Base-by-base conservation (phyloP, 169 alveolate species). In the Eimeria acervulina region DNA sequence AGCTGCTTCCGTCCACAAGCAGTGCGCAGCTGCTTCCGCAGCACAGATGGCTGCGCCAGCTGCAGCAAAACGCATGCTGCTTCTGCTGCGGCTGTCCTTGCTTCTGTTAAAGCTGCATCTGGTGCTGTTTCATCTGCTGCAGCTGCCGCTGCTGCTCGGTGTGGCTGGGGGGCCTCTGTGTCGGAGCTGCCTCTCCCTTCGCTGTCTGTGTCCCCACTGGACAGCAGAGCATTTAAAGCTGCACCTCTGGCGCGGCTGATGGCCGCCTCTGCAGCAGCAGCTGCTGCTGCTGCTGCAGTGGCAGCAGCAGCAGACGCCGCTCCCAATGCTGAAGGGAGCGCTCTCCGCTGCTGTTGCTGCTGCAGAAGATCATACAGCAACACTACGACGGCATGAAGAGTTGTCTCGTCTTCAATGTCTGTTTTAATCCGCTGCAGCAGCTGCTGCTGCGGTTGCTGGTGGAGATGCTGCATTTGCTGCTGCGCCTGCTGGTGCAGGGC, bases 181-280 rank as follows among this genome's bases (percentile, higher is more conserved):
- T 80, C 89, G 26, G 63, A 19, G 38, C 66, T 80, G 68, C 33
- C 42, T 21, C 63, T 17, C 68, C 40, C 89, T 44, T 47, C 61
- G 66, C 66, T 36, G 89, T 80, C 89, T 42, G 66, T 80, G 36
- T 80, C 89, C 4, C 89, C 89, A 28, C 89, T 80, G 19, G 92
- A 83, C 76, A 83, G 92, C 92, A 83, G 76, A 33, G 51, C 92
- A 55, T 83, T 83, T 13, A 83, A 7, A 4, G 92, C 92, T 17
- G 92, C 92, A 8, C 92, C 92, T 33, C 92, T 51, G 23, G 92
- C 92, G 92, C 92, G 92, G 92, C 92, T 83, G 68, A 83, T 38
- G 0, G 92, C 92, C 26, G 74, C 74, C 23, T 47, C 92, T 83
- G 74, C 92, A 31, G 92, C 92, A 10, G 92, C 92, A 1, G 92